phyloP scores from a whole-genome alignment of 2,329 filamentous ascomycete species.

The Aurifilum marmelostoma region DNA sequence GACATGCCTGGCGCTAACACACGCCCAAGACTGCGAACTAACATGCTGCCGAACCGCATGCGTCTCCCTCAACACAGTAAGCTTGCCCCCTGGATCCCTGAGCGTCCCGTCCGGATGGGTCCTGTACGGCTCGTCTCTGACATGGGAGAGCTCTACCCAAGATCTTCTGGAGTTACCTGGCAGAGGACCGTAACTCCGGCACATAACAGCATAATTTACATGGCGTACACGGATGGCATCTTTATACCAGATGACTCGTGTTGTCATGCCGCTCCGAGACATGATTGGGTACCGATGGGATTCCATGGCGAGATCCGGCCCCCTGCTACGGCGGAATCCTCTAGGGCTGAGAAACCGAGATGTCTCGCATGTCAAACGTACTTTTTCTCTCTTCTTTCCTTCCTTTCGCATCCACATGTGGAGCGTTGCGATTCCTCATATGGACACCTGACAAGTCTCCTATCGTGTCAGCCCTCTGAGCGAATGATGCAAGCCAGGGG shows the following conservation, averaged over 20 bases:
- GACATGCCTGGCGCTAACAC: constrained; percentile 3
- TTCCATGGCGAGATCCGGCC: not conserved
- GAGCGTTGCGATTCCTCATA: constrained; percentile 7
- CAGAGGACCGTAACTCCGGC: constrained; percentile 11
- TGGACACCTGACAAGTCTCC: not conserved
- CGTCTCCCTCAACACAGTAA: not conserved
- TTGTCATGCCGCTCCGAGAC: not conserved
- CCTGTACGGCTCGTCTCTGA: too few relatives aligned
- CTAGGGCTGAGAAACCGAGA: constrained; percentile 18
- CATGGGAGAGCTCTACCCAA: constrained; percentile 10
- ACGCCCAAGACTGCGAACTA: not conserved
- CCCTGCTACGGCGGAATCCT: not conserved
- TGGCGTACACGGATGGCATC: not conserved
- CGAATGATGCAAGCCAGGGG: not conserved
- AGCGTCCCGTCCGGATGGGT: not conserved
- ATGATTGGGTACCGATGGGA: constrained; percentile 10
- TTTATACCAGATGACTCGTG: not conserved
- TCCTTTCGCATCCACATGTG: too few relatives aligned
- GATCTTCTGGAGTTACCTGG: not conserved
- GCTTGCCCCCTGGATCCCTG: not conserved
- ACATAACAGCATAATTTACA: constrained; percentile 17
- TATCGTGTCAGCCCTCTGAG: constrained; percentile 1
- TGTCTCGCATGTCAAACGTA: not conserved
- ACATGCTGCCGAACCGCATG: not conserved
- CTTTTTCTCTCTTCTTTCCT: too few relatives aligned